These are phyloP conservation scores for Endocalyx cinctus DNA, from an alignment of 2,329 filamentous ascomycete species.

Conservation along the genomic window DNA sequence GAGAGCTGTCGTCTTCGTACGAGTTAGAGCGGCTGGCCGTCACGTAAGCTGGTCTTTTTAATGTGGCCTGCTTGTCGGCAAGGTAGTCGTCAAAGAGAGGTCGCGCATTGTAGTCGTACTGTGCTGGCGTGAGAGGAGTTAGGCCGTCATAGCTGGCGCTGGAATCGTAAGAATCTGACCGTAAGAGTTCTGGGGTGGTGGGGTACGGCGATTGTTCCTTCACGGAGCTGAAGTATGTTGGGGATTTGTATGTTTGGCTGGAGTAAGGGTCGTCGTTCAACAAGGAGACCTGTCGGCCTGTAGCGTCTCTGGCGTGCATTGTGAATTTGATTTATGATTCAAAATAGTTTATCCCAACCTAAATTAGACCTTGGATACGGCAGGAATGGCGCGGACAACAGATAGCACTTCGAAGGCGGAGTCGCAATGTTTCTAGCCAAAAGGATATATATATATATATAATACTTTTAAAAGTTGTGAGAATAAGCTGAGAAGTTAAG, in stretches of 20 bases:
- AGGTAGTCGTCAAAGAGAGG: conserved; percentile 33
- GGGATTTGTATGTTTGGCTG: conserved; percentile 28
- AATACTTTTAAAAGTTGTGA: too few relatives aligned
- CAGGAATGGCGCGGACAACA: too few relatives aligned
- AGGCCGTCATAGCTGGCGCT: conserved; percentile 49
- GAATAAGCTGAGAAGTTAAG: too few relatives aligned
- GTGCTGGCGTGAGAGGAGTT: conserved; percentile 52
- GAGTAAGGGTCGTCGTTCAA: conserved; percentile 49
- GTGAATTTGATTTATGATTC: too few relatives aligned
- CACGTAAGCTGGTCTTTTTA: conserved; percentile 39
- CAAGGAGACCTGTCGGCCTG: conserved; percentile 54
- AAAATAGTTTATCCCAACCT: too few relatives aligned
- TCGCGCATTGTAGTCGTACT: conserved; percentile 37
- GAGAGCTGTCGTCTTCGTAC: conserved; percentile 46
- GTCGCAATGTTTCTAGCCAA: too few relatives aligned
- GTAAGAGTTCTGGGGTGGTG: conserved; percentile 52
- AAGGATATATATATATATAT: too few relatives aligned
- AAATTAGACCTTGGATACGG: too few relatives aligned
- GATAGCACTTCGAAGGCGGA: too few relatives aligned
- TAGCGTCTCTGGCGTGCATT: conserved; percentile 54
- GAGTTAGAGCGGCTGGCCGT: conserved; percentile 42
- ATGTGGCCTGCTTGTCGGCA: conserved; percentile 23
- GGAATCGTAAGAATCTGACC: conserved; percentile 59
- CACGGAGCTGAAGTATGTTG: conserved; percentile 32
- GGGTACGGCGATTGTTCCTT: conserved; percentile 41